A percentile compares a stretch with the other conserved stretches of the same genome.
Evolutionary conservation across 2,329 filamentous ascomycete genomes (phyloP).

Genomic region (Chaetomium sp.): DNA sequence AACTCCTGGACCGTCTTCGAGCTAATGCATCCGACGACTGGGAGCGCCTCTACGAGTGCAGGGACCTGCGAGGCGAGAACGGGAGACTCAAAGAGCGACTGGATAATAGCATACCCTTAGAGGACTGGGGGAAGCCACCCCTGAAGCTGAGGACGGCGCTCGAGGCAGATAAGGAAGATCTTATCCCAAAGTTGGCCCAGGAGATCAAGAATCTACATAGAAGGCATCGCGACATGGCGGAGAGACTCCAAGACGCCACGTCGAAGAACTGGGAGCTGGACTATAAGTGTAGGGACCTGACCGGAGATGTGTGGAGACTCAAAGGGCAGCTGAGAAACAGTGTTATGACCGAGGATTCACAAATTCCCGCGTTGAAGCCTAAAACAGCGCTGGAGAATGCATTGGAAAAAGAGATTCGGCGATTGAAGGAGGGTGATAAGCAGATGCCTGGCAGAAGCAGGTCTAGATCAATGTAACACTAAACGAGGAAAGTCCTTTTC

Average conservation of each 20-base stretch:
- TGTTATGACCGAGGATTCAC: neutral
- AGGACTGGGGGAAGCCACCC: neutral
- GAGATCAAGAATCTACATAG: neutral
- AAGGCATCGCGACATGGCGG: neutral
- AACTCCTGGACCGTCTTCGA: neutral
- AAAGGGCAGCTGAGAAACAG: neutral
- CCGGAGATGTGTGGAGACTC: neutral
- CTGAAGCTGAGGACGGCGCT: neutral
- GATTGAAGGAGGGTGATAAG: neutral
- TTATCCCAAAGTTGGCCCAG: neutral
- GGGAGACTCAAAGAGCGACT: neutral
- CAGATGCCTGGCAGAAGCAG: neutral
- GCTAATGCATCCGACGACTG: neutral
- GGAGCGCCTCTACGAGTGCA: neutral
- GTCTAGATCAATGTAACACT: neutral
- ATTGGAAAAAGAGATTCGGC: neutral
- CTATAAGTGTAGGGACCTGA: neutral
- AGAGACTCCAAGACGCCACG: neutral
- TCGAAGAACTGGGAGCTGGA: neutral
- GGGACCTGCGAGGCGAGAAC: neutral
- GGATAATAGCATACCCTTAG: neutral
- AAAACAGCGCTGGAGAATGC: neutral
- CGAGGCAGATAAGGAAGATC: neutral
- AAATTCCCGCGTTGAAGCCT: neutral
- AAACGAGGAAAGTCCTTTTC: neutral